Evolutionary conservation across 2,329 filamentous ascomycete genomes (phyloP), one percentile per base, ranked within the genome.

Genomic region (Sporothrix sp.): DNA sequence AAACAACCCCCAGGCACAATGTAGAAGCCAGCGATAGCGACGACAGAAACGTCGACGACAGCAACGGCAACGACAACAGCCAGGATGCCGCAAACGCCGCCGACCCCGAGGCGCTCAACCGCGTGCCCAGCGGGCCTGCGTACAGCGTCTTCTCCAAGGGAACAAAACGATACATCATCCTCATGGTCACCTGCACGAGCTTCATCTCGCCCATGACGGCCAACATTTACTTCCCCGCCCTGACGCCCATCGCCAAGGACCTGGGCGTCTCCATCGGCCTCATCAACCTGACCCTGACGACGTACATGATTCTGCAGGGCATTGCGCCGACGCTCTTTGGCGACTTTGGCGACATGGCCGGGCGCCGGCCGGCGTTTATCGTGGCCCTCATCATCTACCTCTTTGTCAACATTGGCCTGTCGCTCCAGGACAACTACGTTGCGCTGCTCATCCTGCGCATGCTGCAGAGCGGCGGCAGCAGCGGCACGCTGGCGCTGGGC

Each of bases 401-500:
- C 1, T 65, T 66, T 35, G 78, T 78, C 59, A 82, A 82, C 56
- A 67, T 82, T 14, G 79, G 76, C 0, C 66, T 83, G 2, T 78
- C 75, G 14, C 60, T 82, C 9, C 78, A 82, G 57, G 67, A 73
- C 27, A 69, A 74, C 59, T 82, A 77, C 52, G 68, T 72, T 1
- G 75, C 79, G 0, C 64, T 85, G 18, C 60, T 85, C 28, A 68
- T 83, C 2, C 65, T 85, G 8, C 73, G 82, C 0, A 79, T 77
- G 65, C 52, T 84, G 3, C 82, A 85, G 59, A 80, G 78, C 28
- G 71, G 71, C 0, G 82, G 84, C 1, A 83, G 78, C 61, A 82
- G 79, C 58, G 81, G 81, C 0, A 84, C 83, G 0, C 71, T 88
- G n/a, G 82, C 85, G 0, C 69, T 93, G 1, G 79, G 78, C 0